A percentile compares a stretch with the other conserved stretches of the same genome.
Conservation (phyloP, 306 rosid species). For the Trichosanthes truncata region DNA sequence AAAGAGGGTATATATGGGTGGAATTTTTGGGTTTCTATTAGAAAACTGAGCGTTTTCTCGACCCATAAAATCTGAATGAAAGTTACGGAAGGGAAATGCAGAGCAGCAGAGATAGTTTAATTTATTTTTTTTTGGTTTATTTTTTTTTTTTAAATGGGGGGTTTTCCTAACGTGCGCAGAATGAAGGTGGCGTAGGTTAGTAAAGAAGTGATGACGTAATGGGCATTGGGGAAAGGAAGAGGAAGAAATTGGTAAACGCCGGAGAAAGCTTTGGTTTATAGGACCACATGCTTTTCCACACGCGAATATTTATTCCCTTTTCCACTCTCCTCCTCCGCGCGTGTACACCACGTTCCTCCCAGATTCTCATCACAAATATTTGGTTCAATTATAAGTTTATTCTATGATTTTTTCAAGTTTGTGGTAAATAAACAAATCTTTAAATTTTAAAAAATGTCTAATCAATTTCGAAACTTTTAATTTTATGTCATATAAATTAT, state of each 20-base stretch:
- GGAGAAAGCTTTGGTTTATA: slow-evolving; percentile 32
- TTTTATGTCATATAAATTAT: too few relatives aligned
- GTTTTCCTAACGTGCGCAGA: slow-evolving; percentile 13
- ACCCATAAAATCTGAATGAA: slow-evolving; percentile 18
- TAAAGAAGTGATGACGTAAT: slow-evolving; percentile 9
- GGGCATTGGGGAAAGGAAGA: neutral
- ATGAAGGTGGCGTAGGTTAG: slow-evolving; percentile 25
- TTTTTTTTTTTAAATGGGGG: neutral
- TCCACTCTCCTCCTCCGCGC: neutral
- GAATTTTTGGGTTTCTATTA: neutral
- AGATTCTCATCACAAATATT: neutral
- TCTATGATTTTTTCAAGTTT: too few relatives aligned
- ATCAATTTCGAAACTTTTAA: too few relatives aligned
- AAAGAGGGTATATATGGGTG: neutral
- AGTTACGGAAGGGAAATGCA: slow-evolving; percentile 15
- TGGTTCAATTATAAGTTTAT: too few relatives aligned
- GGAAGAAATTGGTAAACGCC: slow-evolving; percentile 46
- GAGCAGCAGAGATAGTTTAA: neutral
- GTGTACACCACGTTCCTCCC: neutral
- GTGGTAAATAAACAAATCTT: too few relatives aligned
- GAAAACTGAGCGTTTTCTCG: neutral
- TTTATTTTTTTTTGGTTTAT: neutral
- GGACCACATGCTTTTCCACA: slow-evolving; percentile 55
- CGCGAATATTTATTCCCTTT: neutral
- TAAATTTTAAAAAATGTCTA: too few relatives aligned